These are phyloP conservation scores for Boletus rex-veris DNA, from an alignment of 768 basidiomycete species.

Conservation along the genomic window DNA sequence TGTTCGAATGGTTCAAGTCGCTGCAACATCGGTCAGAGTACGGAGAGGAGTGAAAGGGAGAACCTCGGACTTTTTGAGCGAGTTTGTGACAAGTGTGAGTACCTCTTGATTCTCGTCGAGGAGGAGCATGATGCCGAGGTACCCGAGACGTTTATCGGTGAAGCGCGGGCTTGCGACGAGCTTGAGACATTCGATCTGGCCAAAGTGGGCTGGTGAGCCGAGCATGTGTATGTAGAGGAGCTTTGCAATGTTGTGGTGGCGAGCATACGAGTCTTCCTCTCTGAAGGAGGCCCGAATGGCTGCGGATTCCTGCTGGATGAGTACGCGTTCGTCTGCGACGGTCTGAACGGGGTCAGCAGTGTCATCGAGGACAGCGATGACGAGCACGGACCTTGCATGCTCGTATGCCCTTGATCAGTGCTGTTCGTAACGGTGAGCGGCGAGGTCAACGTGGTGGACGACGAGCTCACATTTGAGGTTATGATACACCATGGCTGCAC, in stretches of 20 bases:
- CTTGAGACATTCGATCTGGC: constrained; percentile 96
- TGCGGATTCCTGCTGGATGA: constrained; percentile 96
- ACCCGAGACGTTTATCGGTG: constrained; percentile 93
- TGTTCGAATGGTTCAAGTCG: constrained; percentile 99
- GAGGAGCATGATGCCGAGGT: constrained; percentile 95
- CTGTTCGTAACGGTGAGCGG: constrained; percentile 40
- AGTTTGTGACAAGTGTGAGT: constrained; percentile 94
- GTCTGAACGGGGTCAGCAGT: constrained; percentile 53
- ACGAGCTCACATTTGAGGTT: constrained; percentile 72
- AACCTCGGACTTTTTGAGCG: constrained; percentile 81
- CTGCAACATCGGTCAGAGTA: constrained; percentile 39
- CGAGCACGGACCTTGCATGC: constrained; percentile 77
- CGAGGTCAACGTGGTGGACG: background rate
- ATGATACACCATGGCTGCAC: constrained; percentile 64
- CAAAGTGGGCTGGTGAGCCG: constrained; percentile 97
- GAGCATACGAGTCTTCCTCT: constrained; percentile 92
- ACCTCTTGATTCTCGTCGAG: constrained; percentile 98
- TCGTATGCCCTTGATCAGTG: constrained; percentile 96
- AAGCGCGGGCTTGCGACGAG: constrained; percentile 94
- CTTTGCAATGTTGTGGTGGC: constrained; percentile 97
- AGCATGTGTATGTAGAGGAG: constrained; percentile 99
- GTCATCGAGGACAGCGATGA: constrained; percentile 14
- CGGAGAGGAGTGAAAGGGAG: background rate
- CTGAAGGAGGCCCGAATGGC: constrained; percentile 96
- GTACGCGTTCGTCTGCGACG: constrained; percentile 94